A percentile compares a stretch with the other conserved stretches of the same genome.
Evolutionary conservation across 768 basidiomycete species (phyloP).

Genomic region (Rhodocollybia butyracea): DNA sequence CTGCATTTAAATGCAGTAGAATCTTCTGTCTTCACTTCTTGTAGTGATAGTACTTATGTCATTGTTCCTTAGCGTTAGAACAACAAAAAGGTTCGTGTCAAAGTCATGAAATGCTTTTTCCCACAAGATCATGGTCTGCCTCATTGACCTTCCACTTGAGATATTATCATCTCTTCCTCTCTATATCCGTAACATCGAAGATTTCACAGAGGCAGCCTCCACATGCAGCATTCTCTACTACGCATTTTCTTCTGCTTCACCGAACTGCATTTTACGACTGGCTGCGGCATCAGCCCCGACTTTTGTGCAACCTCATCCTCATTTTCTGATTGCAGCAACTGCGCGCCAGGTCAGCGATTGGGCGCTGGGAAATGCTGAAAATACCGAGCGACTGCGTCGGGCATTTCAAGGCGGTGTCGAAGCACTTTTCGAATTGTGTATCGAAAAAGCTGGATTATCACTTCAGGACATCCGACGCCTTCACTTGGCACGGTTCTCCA

Average conservation of each 20-base stretch:
- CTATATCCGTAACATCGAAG: slow-evolving; percentile 12
- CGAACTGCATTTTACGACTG: slow-evolving; percentile 12
- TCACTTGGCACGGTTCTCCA: slow-evolving; percentile 10
- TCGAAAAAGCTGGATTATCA: slow-evolving; percentile 11
- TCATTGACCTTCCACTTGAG: slow-evolving; percentile 10
- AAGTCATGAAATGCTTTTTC: too few relatives aligned
- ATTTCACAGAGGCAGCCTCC: slow-evolving; percentile 10
- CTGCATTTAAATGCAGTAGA: too few relatives aligned
- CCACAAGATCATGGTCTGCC: background rate
- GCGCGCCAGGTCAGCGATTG: slow-evolving; percentile 15
- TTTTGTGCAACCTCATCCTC: slow-evolving; percentile 17
- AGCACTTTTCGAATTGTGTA: slow-evolving; percentile 11
- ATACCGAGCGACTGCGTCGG: slow-evolving; percentile 9
- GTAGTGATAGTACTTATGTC: too few relatives aligned
- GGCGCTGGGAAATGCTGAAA: slow-evolving; percentile 11
- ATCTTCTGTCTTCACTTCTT: too few relatives aligned
- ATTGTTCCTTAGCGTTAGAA: too few relatives aligned
- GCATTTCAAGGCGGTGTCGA: slow-evolving; percentile 15
- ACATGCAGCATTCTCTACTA: slow-evolving; percentile 11
- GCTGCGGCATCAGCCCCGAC: slow-evolving; percentile 13
- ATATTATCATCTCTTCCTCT: slow-evolving; percentile 9
- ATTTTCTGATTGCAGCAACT: slow-evolving; percentile 13
- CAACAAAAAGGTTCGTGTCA: too few relatives aligned
- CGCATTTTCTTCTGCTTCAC: slow-evolving; percentile 8
- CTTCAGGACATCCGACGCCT: slow-evolving; percentile 15